A percentile compares a stretch with the other conserved stretches of the same genome.
These are phyloP conservation scores for Dipteronia dyeriana DNA, from an alignment of 345 rosid genomes.

Conservation along the genomic window DNA sequence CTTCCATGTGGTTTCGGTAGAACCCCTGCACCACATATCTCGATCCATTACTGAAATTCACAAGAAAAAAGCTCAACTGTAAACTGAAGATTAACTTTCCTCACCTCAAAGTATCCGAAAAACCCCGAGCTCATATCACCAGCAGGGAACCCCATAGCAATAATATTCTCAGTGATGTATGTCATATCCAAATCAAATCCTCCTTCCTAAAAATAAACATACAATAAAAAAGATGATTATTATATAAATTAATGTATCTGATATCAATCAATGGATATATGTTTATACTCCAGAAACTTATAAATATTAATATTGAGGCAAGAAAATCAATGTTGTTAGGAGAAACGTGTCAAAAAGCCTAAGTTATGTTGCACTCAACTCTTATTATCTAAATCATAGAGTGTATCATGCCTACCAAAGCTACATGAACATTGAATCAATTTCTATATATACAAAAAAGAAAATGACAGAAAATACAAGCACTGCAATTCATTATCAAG, in stretches of 20 bases:
- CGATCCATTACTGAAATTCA: neutral
- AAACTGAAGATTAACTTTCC: constrained; percentile 21
- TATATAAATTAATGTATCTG: neutral
- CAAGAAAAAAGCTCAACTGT: neutral
- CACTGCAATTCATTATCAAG: neutral
- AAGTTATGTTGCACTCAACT: neutral
- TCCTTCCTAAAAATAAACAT: constrained; percentile 59
- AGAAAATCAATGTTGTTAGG: neutral
- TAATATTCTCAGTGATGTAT: constrained; percentile 80
- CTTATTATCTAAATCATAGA: neutral
- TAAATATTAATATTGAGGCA: neutral
- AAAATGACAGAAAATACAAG: constrained; percentile 1
- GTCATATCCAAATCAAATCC: constrained; percentile 89
- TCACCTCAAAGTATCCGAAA: constrained; percentile 84
- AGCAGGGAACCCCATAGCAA: constrained; percentile 98
- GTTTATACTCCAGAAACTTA: neutral
- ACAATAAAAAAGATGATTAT: neutral
- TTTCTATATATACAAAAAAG: neutral
- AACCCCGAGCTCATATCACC: constrained; percentile 93
- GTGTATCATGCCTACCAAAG: neutral
- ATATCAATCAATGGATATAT: neutral
- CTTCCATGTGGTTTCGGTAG: constrained; percentile 93
- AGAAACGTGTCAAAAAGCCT: neutral
- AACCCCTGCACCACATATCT: constrained; percentile 63
- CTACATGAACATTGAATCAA: neutral